phyloP scores from a whole-genome alignment of 192 early-diverging fungal species.

The Linnemannia zychae region DNA sequence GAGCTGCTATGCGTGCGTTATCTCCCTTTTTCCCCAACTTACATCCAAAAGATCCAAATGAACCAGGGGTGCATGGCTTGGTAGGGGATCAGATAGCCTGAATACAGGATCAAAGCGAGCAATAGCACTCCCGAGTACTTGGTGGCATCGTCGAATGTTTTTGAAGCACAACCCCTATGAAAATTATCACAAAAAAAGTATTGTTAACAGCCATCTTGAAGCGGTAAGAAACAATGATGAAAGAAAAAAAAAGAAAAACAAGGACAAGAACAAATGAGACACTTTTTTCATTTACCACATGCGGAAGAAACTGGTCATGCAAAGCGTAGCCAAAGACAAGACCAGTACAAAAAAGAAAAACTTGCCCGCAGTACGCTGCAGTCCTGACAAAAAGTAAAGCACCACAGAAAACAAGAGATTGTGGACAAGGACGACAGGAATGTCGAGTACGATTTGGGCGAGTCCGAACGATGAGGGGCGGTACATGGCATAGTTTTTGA shows the following conservation, averaged over 20 bases:
- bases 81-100: slow-evolving; percentile 70
- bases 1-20: too few relatives aligned
- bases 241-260: background rate
- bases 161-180: slow-evolving; percentile 56
- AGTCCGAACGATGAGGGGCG: slow-evolving; percentile 68
- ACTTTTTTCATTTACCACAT: slow-evolving; percentile 47
- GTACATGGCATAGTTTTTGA: slow-evolving; percentile 76
- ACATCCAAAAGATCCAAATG: slow-evolving; percentile 71
- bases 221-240: background rate
- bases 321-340: slow-evolving; percentile 62
- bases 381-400: slow-evolving; percentile 71
- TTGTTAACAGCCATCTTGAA: background rate
- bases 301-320: slow-evolving; percentile 68
- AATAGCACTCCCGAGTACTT: slow-evolving; percentile 65
- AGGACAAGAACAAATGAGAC: too few relatives aligned
- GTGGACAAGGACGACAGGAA: slow-evolving; percentile 59
- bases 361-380: slow-evolving; percentile 61
- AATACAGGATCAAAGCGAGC: slow-evolving; percentile 62
- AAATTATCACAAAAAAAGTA: background rate
- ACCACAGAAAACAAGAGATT: slow-evolving; percentile 64
- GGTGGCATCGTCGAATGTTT: slow-evolving; percentile 63
- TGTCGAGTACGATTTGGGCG: slow-evolving; percentile 64
- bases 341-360: slow-evolving; percentile 70
- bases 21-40: too few relatives aligned
- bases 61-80: slow-evolving; percentile 70